These are phyloP conservation scores for Panicum hallii DNA, from an alignment of 202 grass and related monocot species.

Conservation along the genomic window DNA sequence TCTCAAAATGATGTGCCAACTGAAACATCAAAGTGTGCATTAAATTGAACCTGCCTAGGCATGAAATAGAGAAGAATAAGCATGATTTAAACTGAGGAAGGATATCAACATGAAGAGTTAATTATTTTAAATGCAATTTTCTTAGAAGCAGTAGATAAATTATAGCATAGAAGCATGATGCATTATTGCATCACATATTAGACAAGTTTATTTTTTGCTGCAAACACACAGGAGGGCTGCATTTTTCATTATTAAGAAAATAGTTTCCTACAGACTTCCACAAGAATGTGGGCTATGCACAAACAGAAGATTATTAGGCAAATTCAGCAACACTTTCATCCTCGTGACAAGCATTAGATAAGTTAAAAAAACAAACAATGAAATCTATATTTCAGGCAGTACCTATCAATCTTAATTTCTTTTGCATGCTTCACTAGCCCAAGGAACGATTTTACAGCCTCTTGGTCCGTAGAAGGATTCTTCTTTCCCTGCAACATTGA, in stretches of 20 bases:
- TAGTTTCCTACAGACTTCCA: neutral
- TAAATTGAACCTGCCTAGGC: constrained; percentile 19
- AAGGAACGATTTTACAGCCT: constrained; percentile 79
- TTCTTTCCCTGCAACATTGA: constrained; percentile 79
- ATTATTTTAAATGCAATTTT: constrained; percentile 28
- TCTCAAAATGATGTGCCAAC: constrained; percentile 96
- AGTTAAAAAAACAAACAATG: neutral
- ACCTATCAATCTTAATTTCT: constrained; percentile 94
- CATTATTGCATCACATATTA: constrained; percentile 18
- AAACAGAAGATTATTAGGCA: constrained; percentile 14
- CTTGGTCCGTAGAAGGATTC: constrained; percentile 79
- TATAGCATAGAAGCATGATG: constrained; percentile 9
- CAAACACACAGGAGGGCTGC: neutral
- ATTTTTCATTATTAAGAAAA: neutral
- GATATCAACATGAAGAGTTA: neutral
- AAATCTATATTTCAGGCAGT: constrained; percentile 11
- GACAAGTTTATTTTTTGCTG: neutral
- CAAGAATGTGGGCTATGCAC: neutral
- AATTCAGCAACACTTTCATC: neutral
- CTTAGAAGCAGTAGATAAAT: constrained; percentile 24
- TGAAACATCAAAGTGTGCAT: constrained; percentile 49
- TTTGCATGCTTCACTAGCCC: constrained; percentile 68
- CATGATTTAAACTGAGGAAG: constrained; percentile 27
- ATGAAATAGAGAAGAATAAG: constrained; percentile 29
- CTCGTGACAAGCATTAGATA: constrained; percentile 22